Evolutionary conservation across 345 rosid species (phyloP).

Genomic region (Eucalyptus pauciflora): DNA sequence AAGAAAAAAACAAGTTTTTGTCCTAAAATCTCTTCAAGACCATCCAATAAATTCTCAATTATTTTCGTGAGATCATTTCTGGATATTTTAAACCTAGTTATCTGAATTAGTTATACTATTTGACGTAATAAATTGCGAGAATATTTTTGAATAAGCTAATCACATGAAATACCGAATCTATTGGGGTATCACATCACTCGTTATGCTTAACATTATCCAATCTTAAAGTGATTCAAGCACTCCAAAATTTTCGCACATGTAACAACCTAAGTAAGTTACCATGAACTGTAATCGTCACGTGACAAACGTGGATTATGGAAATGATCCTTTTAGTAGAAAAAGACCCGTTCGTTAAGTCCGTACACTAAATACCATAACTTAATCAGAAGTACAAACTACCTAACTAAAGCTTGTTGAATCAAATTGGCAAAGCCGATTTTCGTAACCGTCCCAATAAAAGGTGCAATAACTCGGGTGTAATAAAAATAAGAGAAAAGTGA

Average conservation of each 20-base stretch:
- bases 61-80: not conserved
- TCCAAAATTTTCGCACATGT: not conserved
- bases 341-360: rapidly evolving
- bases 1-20: not conserved
- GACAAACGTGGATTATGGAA: not conserved
- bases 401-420: not conserved
- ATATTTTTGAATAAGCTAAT: not conserved
- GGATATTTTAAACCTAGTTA: not conserved
- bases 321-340: too few relatives aligned
- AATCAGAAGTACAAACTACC: not conserved
- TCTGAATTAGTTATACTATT: too few relatives aligned
- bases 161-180: not conserved
- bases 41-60: not conserved
- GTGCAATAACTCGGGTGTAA: too few relatives aligned
- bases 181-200: rapidly evolving
- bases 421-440: not conserved
- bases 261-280: not conserved
- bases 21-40: not conserved
- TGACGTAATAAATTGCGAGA: not conserved
- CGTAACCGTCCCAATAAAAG: not conserved
- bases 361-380: not conserved
- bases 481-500: rapidly evolving
- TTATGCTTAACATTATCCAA: not conserved
- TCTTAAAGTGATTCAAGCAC: not conserved
- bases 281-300: not conserved